A percentile compares a stretch with the other conserved stretches of the same genome.
Evolutionary conservation across 495 filamentous ascomycete species (phyloP).

Genomic region (Articulospora tetracladia): DNA sequence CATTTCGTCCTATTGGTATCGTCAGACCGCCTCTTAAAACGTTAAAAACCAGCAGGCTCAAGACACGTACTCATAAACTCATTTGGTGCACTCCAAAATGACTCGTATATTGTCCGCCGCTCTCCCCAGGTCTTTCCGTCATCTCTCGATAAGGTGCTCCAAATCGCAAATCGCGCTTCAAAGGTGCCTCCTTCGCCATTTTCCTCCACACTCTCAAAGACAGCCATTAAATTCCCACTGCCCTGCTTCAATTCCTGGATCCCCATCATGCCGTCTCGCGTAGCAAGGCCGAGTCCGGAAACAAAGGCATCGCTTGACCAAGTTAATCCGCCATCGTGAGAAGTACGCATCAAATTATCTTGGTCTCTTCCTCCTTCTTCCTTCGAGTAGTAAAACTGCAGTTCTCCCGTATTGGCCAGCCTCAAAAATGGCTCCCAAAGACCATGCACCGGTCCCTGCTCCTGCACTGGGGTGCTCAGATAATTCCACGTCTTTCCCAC

Average conservation of each 20-base stretch:
- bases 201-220: conserved; percentile 55
- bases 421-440: conserved; percentile 61
- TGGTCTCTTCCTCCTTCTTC: conserved; percentile 52
- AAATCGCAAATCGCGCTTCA: conserved; percentile 41
- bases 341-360: conserved; percentile 49
- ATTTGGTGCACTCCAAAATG: conserved; percentile 25
- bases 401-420: conserved; percentile 37
- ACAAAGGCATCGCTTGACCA: conserved; percentile 46
- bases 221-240: conserved; percentile 35
- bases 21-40: not conserved
- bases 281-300: conserved; percentile 38
- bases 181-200: conserved; percentile 33
- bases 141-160: conserved; percentile 49
- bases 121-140: conserved; percentile 54
- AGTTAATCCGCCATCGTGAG: conserved; percentile 44
- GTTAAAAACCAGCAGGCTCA: not conserved
- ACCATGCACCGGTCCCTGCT: conserved; percentile 33
- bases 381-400: conserved; percentile 56
- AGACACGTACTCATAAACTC: conserved; percentile 31
- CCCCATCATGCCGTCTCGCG: conserved; percentile 58
- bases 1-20: conserved; percentile 17
- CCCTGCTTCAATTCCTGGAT: conserved; percentile 34
- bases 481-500: conserved; percentile 66
- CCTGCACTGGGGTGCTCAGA: conserved; percentile 4
- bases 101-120: conserved; percentile 42